These are phyloP conservation scores for Paramecium primaurelia DNA, from an alignment of 73 alveolate genomes.

Conservation along the genomic window DNA sequence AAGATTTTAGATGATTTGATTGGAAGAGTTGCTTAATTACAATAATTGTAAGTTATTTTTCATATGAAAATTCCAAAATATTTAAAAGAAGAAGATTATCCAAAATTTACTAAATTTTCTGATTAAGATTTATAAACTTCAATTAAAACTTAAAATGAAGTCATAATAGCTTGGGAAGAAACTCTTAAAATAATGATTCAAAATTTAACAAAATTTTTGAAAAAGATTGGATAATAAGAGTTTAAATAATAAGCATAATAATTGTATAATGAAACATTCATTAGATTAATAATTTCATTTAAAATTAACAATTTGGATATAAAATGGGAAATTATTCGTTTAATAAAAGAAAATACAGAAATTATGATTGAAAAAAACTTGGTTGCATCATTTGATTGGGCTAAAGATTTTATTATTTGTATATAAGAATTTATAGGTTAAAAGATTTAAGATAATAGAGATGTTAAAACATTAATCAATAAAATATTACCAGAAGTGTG, in stretches of 20 bases:
- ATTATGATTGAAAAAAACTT: not conserved
- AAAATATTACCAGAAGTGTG: constrained; percentile 22
- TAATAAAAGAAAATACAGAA: constrained; percentile 15
- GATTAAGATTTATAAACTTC: not conserved
- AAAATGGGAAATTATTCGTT: not conserved
- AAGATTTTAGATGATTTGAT: constrained; percentile 25
- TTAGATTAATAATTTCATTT: constrained; percentile 14
- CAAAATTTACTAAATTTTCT: constrained; percentile 1
- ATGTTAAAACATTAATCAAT: constrained; percentile 24
- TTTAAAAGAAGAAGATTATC: not conserved
- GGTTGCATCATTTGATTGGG: not conserved
- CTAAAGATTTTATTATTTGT: not conserved
- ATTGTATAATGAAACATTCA: not conserved
- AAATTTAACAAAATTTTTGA: constrained; percentile 20
- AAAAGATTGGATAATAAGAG: not conserved
- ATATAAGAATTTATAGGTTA: not conserved
- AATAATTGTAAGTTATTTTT: not conserved
- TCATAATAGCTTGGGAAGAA: constrained; percentile 37
- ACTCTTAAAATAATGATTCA: not conserved
- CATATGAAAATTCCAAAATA: not conserved
- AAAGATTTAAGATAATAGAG: constrained; percentile 26
- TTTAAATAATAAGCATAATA: not conserved
- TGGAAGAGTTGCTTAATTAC: constrained; percentile 8
- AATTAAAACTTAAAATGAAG: not conserved
- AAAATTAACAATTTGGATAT: not conserved